Evolutionary conservation across 192 early-diverging fungal genomes (phyloP), one percentile per base, ranked within the genome.

Genomic region (Gorgonomyces haynaldii): DNA sequence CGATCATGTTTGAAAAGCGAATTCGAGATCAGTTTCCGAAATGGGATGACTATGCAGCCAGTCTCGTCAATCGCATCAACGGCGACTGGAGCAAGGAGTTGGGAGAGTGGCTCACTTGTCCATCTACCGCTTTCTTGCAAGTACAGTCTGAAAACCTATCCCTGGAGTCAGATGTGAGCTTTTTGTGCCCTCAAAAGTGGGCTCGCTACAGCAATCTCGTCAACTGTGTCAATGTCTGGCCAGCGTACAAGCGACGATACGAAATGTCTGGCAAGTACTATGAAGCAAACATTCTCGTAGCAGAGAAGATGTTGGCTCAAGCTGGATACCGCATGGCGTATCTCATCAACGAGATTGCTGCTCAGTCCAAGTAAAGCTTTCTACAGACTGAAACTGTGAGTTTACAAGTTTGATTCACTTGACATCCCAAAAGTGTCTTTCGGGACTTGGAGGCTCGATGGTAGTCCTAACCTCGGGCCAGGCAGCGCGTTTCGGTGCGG

Each of bases 221-320:
- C 8, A 46, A 46, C 16, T 46, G 45, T 16, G 28, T 13, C 5
- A 22, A 12, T 35, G 22, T 22, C n/a, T 46, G 9, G 16, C 25
- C 8, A 34, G 45, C 17, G 3, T 46, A 46, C 27, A 26, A 46
- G 45, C 23, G 28, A 3, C 16, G 20, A 30, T 24, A 7, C 5
- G 22, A 46, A 2, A 4, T 46, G n/a, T 12, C 26, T 34, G 23
- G 12, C 3, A 9, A 26, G 5, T 46, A 46, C 27, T 46, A 46
- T 16, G 20, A 26, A 35, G 28, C 5, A 2, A 35, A 13, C 27
- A 46, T 46, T 34, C 3, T 4, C 16, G 45, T 46, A 4, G 45
- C 16, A 46, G 45, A 46, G 30, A 46, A 34, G 45, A 46, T 46
- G 45, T 22, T 46, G 2, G 45, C 45, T 30, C 45, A 46, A 30